Evolutionary conservation across 2,329 filamentous ascomycete genomes (phyloP).

Genomic region (Fusarium tupiense): DNA sequence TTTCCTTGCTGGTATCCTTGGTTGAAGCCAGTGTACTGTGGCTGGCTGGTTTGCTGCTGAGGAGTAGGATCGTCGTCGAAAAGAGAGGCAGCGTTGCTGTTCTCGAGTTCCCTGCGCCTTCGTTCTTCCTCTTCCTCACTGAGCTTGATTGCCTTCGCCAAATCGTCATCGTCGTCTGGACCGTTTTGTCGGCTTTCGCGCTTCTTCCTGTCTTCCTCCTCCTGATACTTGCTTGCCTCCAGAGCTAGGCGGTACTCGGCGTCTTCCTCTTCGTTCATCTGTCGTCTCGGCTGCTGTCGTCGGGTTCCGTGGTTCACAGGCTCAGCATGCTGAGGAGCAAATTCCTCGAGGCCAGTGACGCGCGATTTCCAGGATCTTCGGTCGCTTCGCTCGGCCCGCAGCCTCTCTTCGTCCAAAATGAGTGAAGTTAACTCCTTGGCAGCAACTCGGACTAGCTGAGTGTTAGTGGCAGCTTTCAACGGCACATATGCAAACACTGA

Average conservation of each 20-base stretch:
- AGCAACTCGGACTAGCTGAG: slow-evolving; percentile 80
- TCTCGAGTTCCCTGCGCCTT: slow-evolving; percentile 85
- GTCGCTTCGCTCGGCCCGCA: slow-evolving; percentile 89
- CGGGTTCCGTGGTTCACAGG: slow-evolving; percentile 38
- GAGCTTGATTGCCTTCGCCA: slow-evolving; percentile 93
- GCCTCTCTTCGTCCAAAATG: slow-evolving; percentile 90
- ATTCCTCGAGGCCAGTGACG: slow-evolving; percentile 92
- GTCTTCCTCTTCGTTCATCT: slow-evolving; percentile 80
- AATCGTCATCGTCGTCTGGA: slow-evolving; percentile 80
- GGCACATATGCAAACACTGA: slow-evolving; percentile 55
- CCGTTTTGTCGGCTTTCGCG: slow-evolving; percentile 69
- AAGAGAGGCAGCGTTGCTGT: slow-evolving; percentile 84
- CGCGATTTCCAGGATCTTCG: slow-evolving; percentile 96
- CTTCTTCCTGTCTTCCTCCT: slow-evolving; percentile 86
- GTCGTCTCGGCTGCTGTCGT: slow-evolving; percentile 60
- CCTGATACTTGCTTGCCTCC: slow-evolving; percentile 94
- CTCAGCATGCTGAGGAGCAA: slow-evolving; percentile 59
- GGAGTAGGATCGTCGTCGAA: slow-evolving; percentile 79
- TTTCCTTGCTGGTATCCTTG: slow-evolving; percentile 98
- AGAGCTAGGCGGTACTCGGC: slow-evolving; percentile 89
- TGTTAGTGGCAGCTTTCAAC: slow-evolving; percentile 27
- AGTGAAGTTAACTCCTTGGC: slow-evolving; percentile 95
- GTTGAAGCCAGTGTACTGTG: slow-evolving; percentile 89
- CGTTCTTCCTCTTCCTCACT: slow-evolving; percentile 95
- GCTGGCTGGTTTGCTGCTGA: slow-evolving; percentile 66